Evolutionary conservation across 495 filamentous ascomycete species (phyloP), one percentile per base, ranked within the genome.

Genomic region (Chlorociboria aeruginascens): DNA sequence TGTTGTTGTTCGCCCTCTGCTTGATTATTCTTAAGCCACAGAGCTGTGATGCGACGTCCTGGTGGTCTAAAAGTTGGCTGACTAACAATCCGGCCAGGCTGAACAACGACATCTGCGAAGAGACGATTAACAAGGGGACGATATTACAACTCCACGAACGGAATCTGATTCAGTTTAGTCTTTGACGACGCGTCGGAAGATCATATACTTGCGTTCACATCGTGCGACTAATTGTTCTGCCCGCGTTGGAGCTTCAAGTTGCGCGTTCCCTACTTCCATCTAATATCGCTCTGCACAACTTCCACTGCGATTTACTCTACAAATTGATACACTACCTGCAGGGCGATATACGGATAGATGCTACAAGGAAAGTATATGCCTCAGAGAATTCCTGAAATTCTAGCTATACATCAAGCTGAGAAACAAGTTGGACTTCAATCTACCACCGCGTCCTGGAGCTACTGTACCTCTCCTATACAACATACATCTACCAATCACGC

Each of bases 161-260:
- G 28, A 49, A 51, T 56, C 53, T 32, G 11, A 53, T 45, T 33
- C 45, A 34, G 49, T 55, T 53, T 43, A 51, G 51, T 46, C 52
- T 55, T 53, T 34, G 38, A 51, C 45, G 44, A 59, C 56, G 56
- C 52, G 56, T 59, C 56, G 50, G 52, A 55, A 50, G 37, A 3
- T 36, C 32, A 32, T 40, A 49, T 38, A 28, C 46, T 47, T 45
- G 29, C 31, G 14, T 10, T 41, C 51, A 35, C 45, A 49, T 40
- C 40, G 43, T 48, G 37, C 46, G 20, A 42, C 43, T 48, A 33
- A 44, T 49, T 50, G 35, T 45, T 49, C 29, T 30, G 46, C n/a
- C 25, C 14, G 37, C 14, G 49, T 59, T 50, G 46, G 50, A 50
- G 45, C 45, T 35, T 48, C 7, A 46, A 47, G 53, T 30, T 25